Conservation (phyloP, 495 filamentous ascomycete genomes). For the Cladorrhinum samala region DNA sequence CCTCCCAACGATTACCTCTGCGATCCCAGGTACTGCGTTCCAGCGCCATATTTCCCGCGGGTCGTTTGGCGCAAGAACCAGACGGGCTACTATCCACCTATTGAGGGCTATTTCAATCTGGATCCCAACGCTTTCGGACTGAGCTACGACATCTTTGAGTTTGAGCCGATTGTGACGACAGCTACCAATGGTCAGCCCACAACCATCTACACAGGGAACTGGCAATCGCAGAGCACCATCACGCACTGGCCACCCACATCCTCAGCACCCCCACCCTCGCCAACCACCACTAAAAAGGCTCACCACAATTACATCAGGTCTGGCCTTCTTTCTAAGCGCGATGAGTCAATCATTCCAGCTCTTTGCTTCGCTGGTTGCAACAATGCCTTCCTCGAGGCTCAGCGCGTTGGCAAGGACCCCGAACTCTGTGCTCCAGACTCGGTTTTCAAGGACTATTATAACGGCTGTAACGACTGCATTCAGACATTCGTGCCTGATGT, state of each 20-base stretch:
- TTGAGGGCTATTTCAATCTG: slow-evolving; percentile 58
- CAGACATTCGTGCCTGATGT: slow-evolving; percentile 6
- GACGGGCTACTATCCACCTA: slow-evolving; percentile 46
- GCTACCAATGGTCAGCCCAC: slow-evolving; percentile 20
- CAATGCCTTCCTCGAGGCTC: slow-evolving; percentile 40
- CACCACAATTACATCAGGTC: slow-evolving; percentile 5
- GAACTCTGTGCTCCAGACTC: slow-evolving; percentile 40
- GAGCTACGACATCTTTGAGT: slow-evolving; percentile 53
- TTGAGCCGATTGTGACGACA: slow-evolving; percentile 15
- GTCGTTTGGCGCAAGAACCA: slow-evolving; percentile 38
- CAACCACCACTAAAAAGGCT: not conserved
- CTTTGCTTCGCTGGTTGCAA: slow-evolving; percentile 53
- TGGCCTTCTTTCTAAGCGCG: too few relatives aligned
- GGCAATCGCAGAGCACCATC: slow-evolving; percentile 37
- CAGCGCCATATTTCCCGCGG: slow-evolving; percentile 32
- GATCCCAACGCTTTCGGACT: slow-evolving; percentile 57
- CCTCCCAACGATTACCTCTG: slow-evolving; percentile 52
- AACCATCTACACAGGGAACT: slow-evolving; percentile 41
- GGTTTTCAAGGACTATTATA: slow-evolving; percentile 31
- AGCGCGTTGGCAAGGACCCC: slow-evolving; percentile 39
- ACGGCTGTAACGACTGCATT: slow-evolving; percentile 39
- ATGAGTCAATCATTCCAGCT: slow-evolving; percentile 31
- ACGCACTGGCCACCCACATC: too few relatives aligned
- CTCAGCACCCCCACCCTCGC: slow-evolving; percentile 19
- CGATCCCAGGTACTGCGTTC: slow-evolving; percentile 48